Evolutionary conservation across 2,329 filamentous ascomycete genomes (phyloP), one percentile per base, ranked within the genome.

Genomic region (Aspergillus sojae): DNA sequence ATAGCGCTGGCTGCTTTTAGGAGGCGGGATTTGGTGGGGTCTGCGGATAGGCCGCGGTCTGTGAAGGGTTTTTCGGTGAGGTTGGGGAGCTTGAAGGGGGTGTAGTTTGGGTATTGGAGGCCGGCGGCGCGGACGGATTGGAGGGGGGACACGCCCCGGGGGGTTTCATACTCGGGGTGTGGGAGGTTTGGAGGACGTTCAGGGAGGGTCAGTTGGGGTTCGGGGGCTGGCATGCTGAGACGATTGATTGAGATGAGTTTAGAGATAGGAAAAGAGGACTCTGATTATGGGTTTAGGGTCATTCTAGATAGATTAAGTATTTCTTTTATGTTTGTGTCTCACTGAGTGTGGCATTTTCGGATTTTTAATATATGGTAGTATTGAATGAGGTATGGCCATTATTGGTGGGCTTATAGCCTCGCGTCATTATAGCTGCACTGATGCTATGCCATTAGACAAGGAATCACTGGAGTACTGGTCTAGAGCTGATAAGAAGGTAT

Each of bases 1-100:
- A 48, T 14, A 4, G 45, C 21, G 21, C 23, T 26, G 45, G 45
- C 45, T 26, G 45, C 45, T 48, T 48, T 6, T 5, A 48, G 45
- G n/a, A 48, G 45, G 4, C 45, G 45, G 23, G 45, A 7, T 28
- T 48, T 48, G 23, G 12, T 26, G 5, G 45, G 45, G 45, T 28
- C 45, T 12, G 45, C 45, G 23, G n/a, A 26, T 14, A 48, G 23
- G 5, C 45, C 45, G 23, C 45, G 45, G 45, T 48, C 45, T 16
- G 46, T 50, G 46, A 50, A 78, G 34, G 77, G 76, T 58, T 78
- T 79, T 3, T 71, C 73, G 63, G 76, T 71, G 2, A 75, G 76
- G 26, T 75, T 73, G 9, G 77, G 72, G 56, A 77, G 78, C 74
- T 65, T 68, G 48, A 60, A 60, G 7, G 61, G 61, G 4, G 57